A percentile compares a stretch with the other conserved stretches of the same genome.
Evolutionary conservation across 441 rosid genomes (phyloP).

Genomic region (Sinapis alba): DNA sequence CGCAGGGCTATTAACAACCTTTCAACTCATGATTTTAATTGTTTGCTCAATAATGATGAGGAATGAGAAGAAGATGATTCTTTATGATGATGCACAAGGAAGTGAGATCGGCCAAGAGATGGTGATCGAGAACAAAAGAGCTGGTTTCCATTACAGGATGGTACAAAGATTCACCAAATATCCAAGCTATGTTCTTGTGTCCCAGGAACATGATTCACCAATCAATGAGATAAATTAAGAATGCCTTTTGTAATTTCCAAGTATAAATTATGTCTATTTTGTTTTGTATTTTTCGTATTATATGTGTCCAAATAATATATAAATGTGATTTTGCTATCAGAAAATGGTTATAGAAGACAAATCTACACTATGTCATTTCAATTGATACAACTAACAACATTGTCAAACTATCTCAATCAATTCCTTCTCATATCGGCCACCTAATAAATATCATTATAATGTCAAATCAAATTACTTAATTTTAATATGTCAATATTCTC

Average conservation of each 20-base stretch:
- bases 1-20: not conserved
- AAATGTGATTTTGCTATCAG: not conserved
- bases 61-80: not conserved
- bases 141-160: constrained; percentile 9
- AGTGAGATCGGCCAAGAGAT: not conserved
- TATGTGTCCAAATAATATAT: not conserved
- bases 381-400: too few relatives aligned
- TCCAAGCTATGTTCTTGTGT: not conserved
- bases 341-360: not conserved
- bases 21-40: not conserved
- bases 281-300: not conserved
- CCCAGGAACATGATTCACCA: not conserved
- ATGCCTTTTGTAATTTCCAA: not conserved
- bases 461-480: too few relatives aligned
- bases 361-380: too few relatives aligned
- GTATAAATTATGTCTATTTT: not conserved
- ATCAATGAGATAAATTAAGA: not conserved
- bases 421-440: too few relatives aligned
- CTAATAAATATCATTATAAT: too few relatives aligned
- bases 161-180: not conserved
- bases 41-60: not conserved
- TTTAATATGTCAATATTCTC: too few relatives aligned
- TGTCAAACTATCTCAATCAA: too few relatives aligned
- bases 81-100: not conserved
- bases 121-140: too few relatives aligned